Base-by-base conservation (phyloP, 495 filamentous ascomycete species). In the Neurospora terricola region DNA sequence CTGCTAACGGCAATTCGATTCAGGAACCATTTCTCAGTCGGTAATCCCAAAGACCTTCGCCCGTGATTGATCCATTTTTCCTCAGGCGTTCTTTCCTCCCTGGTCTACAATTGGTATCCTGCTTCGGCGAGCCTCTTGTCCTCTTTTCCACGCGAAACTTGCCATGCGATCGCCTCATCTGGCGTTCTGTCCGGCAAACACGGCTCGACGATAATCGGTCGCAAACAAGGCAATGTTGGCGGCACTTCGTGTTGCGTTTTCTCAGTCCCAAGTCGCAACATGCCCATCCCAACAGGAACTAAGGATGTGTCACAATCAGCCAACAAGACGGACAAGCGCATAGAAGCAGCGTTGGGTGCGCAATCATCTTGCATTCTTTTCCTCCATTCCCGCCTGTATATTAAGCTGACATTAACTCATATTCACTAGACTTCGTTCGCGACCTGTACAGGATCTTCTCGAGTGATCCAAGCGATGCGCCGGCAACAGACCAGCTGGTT, bases 401-500 rank as follows among this genome's bases (percentile, higher is more conserved):
- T 30, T 27, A 18, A 34, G 27, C 54, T 66, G 27, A 66, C 54
- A 16, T 66, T 66, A 12, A 14, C 54, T 34, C 54, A 18, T 8
- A 14, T 8, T 18, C 27, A 0, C n/a, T 8, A 79, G 80, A 73
- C n/a, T 78, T 80, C 39, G 74, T 74, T 30, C 42, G 70, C 18
- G 43, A 69, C 21, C 73, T 78, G 34, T 75, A 30, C 39, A 76
- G 68, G 8, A 38, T 72, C 70, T 79, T 80, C 72, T 78, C 74
- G 75, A 69, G 42, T 59, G 23, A 62, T 70, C 70, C 75, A 70
- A 12, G 75, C 59, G 70, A 78, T 74, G 9, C 62, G 40, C 72
- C 73, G 42, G 70, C 68, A 38, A 72, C 73, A 12, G 78, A 79
- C 16, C 23, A 66, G 14, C 77, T 85, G 1, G 18, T 82, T 66